Conservation (phyloP, 179 eudicot genomes). For the Vitellaria paradoxa region DNA sequence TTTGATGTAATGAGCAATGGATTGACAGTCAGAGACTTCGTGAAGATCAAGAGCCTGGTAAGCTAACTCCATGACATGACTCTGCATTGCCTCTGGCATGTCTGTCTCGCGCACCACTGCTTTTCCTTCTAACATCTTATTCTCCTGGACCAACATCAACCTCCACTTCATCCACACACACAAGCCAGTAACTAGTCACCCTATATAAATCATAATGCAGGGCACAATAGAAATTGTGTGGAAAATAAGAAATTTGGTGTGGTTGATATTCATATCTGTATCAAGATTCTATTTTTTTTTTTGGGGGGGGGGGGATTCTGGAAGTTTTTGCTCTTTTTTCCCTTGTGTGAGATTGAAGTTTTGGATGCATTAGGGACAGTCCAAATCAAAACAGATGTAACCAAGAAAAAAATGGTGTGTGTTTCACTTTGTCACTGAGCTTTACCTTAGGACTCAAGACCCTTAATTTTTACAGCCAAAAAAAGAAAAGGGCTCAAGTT, state of each 20-base stretch:
- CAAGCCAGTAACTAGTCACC: neutral
- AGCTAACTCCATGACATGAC: slow-evolving; percentile 25
- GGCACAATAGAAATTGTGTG: neutral
- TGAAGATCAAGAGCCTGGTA: slow-evolving; percentile 27
- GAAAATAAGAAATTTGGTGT: neutral
- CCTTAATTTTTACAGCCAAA: no score
- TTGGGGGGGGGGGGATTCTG: no score
- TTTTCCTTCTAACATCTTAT: slow-evolving; percentile 23
- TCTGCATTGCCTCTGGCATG: slow-evolving; percentile 24
- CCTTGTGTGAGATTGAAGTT: neutral
- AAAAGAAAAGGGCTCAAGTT: no score
- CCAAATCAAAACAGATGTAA: no score
- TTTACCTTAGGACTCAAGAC: no score
- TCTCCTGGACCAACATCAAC: neutral
- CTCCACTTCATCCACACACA: no score
- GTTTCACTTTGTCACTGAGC: no score
- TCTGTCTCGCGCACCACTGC: slow-evolving; percentile 21
- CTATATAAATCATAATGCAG: neutral
- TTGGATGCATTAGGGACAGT: neutral
- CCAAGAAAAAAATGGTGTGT: no score
- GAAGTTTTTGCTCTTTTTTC: neutral
- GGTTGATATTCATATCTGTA: neutral
- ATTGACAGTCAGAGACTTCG: slow-evolving; percentile 20
- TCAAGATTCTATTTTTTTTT: slow-evolving; percentile 8
- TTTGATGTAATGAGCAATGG: slow-evolving; percentile 22